A percentile compares a stretch with the other conserved stretches of the same genome.
phyloP scores from a whole-genome alignment of 345 rosid species.

The Excoecaria agallocha region DNA sequence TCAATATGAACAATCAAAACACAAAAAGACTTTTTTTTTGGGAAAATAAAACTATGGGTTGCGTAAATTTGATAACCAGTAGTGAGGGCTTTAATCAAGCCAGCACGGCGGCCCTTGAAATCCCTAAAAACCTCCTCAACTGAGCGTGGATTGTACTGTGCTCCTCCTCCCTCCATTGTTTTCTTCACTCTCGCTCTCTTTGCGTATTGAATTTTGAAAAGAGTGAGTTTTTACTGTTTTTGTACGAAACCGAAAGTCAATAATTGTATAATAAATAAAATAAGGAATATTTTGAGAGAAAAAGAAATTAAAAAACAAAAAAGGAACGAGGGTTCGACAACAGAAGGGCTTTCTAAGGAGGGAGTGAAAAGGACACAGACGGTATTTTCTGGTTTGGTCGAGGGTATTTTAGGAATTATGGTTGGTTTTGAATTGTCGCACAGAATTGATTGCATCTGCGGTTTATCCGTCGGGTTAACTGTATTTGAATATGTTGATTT shows the following conservation, averaged over 20 bases:
- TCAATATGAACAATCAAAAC: neutral
- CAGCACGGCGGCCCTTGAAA: slow-evolving; percentile 26
- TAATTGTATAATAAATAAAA: neutral
- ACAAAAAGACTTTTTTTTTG: neutral
- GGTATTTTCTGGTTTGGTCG: neutral
- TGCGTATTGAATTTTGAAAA: neutral
- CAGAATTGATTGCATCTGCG: slow-evolving; percentile 6
- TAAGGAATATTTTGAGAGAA: too few species aligned
- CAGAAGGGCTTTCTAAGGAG: neutral
- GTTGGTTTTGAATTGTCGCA: slow-evolving; percentile 33
- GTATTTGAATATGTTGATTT: neutral
- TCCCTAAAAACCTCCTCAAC: slow-evolving; percentile 33
- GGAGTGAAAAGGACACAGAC: slow-evolving; percentile 6
- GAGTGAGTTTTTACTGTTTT: neutral
- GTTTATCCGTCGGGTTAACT: neutral
- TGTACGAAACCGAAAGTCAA: neutral
- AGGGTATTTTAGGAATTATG: neutral
- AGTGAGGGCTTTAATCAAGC: slow-evolving; percentile 25
- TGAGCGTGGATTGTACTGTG: slow-evolving; percentile 21
- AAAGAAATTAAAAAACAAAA: too few species aligned
- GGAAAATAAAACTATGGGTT: neutral
- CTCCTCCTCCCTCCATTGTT: slow-evolving; percentile 21
- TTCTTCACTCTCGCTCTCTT: neutral
- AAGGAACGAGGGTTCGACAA: neutral
- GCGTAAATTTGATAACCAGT: slow-evolving; percentile 8